Percentiles rank a stretch among this genome's conserved stretches.
These are phyloP conservation scores for Colletotrichum sp. DNA, from an alignment of 2,329 filamentous ascomycete species.

Conservation along the genomic window DNA sequence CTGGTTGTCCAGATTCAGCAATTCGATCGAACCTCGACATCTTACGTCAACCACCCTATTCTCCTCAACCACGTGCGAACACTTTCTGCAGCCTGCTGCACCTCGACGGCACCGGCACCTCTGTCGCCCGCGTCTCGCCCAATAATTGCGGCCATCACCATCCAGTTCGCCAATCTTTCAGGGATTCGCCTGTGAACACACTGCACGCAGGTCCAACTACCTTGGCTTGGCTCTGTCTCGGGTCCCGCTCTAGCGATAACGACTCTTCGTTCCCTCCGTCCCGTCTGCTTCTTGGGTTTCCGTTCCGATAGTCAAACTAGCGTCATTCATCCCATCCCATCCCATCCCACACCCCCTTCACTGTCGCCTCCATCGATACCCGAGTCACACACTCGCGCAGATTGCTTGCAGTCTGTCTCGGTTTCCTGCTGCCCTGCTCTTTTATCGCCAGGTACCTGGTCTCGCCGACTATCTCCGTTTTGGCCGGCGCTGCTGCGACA, in stretches of 20 bases:
- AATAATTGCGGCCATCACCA: background rate
- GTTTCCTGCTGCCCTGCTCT: background rate
- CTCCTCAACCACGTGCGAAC: background rate
- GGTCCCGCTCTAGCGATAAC: background rate
- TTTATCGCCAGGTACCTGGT: background rate
- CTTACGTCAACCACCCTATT: background rate
- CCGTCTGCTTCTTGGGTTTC: background rate
- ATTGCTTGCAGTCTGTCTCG: background rate
- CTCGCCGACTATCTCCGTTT: slow-evolving; percentile 5
- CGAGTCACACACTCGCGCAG: background rate
- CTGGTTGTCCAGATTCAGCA: background rate
- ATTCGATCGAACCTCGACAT: background rate
- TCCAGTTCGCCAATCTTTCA: background rate
- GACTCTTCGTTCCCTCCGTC: background rate
- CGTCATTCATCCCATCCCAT: slow-evolving; percentile 9
- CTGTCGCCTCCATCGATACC: background rate
- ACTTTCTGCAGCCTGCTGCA: background rate
- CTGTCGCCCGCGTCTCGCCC: background rate
- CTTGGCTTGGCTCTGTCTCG: background rate
- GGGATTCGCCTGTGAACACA: background rate
- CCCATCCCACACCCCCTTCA: background rate
- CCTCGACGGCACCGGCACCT: background rate
- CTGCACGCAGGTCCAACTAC: background rate
- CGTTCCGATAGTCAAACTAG: slow-evolving; percentile 3
- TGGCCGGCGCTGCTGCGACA: background rate